Conservation (phyloP, 192 early-diverging fungal genomes). For the Paraglomus occultum region DNA sequence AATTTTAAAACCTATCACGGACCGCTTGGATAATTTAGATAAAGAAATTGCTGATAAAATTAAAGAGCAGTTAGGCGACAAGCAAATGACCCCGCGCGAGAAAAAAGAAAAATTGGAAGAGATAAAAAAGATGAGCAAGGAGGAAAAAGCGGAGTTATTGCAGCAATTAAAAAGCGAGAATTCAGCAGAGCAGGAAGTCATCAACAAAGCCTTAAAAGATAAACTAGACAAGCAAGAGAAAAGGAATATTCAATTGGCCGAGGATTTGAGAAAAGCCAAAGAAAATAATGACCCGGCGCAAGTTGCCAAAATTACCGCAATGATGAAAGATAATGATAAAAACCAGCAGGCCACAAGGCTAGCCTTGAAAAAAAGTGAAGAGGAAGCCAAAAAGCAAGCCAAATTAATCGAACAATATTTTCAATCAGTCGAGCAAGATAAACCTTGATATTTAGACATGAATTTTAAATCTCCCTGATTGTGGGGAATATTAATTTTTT, state of each 20-base stretch:
- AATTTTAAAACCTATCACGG: background rate
- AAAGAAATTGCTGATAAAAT: background rate
- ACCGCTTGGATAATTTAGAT: background rate
- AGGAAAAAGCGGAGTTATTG: background rate
- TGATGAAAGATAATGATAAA: no score
- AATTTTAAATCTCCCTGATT: background rate
- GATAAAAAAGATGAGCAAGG: background rate
- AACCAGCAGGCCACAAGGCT: no score
- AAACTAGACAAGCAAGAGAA: background rate
- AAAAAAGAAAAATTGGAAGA: background rate
- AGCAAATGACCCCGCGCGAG: no score
- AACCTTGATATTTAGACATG: background rate
- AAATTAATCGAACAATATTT: background rate
- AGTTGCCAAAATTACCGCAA: no score
- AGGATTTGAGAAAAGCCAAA: background rate
- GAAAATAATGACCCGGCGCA: background rate
- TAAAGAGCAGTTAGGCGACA: no score
- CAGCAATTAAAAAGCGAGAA: background rate
- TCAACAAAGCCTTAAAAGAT: background rate
- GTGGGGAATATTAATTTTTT: background rate
- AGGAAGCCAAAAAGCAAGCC: background rate
- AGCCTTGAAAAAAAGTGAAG: background rate
- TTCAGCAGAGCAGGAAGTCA: background rate
- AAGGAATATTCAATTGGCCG: background rate
- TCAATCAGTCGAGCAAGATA: background rate